Conservation (phyloP, 2,329 filamentous ascomycete genomes). For the Basipetospora chlamydospora region DNA sequence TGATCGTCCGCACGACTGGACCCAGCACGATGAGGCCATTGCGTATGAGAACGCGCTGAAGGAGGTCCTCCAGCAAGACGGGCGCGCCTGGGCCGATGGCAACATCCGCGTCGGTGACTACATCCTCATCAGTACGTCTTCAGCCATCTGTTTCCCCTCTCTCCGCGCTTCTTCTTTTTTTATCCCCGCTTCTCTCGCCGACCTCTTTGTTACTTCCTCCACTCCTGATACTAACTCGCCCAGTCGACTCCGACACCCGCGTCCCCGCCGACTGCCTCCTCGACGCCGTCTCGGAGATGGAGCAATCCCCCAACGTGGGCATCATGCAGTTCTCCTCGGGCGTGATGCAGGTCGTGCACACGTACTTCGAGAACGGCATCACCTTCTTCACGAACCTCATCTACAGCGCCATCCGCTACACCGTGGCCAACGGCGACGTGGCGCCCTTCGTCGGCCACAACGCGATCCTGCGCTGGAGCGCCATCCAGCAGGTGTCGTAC, state of each 20-base stretch:
- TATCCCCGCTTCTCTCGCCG: too few relatives aligned
- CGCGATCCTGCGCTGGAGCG: constrained; percentile 60
- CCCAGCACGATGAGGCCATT: constrained; percentile 50
- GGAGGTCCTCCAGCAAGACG: constrained; percentile 51
- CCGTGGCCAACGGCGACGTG: constrained; percentile 63
- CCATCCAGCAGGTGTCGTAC: constrained; percentile 60
- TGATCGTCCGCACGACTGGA: constrained; percentile 47
- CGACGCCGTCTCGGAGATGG: constrained; percentile 70
- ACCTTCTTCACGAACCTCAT: constrained; percentile 62
- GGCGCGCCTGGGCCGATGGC: constrained; percentile 66
- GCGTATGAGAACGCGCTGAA: constrained; percentile 53
- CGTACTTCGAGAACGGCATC: constrained; percentile 57
- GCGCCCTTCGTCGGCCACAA: constrained; percentile 74
- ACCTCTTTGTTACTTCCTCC: too few relatives aligned
- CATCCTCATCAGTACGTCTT: constrained; percentile 33
- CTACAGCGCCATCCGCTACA: constrained; percentile 63
- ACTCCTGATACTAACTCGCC: background rate
- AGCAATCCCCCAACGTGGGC: constrained; percentile 62
- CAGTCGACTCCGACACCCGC: constrained; percentile 61
- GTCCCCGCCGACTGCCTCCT: constrained; percentile 64
- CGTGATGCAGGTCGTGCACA: constrained; percentile 65
- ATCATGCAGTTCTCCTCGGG: constrained; percentile 67
- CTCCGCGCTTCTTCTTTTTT: too few relatives aligned
- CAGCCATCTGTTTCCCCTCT: background rate
- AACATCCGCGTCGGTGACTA: constrained; percentile 80